A percentile compares a stretch with the other conserved stretches of the same genome.
Evolutionary conservation across 2,329 filamentous ascomycete species (phyloP).

Genomic region (Diaporthe citriasiana): DNA sequence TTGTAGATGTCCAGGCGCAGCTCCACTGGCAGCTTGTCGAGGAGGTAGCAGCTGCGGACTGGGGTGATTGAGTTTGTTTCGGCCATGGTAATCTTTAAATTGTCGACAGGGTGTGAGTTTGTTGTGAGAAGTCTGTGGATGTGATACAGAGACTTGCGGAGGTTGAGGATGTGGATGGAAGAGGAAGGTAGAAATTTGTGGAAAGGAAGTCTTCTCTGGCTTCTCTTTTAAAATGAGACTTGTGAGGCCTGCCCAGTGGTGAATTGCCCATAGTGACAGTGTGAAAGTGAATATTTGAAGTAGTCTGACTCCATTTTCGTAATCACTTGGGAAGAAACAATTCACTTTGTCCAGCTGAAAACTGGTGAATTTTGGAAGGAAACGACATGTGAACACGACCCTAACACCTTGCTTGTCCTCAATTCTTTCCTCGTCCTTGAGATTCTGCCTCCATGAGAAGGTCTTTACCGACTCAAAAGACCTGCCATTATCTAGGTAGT

Average conservation of each 20-base stretch:
- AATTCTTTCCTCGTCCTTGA: too few relatives aligned
- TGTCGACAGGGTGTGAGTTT: too few relatives aligned
- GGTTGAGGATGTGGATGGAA: not conserved
- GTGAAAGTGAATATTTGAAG: not conserved
- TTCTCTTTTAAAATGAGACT: not conserved
- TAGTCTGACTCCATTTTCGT: too few relatives aligned
- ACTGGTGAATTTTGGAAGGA: too few relatives aligned
- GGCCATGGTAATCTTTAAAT: not conserved
- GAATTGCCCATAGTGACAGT: not conserved
- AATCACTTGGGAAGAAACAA: too few relatives aligned
- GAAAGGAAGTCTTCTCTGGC: not conserved
- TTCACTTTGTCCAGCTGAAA: not conserved
- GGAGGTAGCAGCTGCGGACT: not conserved
- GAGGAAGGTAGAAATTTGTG: not conserved
- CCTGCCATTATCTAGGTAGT: too few relatives aligned
- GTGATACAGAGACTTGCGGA: not conserved
- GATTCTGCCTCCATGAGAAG: too few relatives aligned
- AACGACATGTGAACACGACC: too few relatives aligned
- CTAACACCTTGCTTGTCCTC: too few relatives aligned
- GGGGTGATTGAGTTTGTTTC: rapidly evolving
- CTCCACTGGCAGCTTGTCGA: not conserved
- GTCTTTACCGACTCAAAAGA: too few relatives aligned
- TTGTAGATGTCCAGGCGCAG: not conserved
- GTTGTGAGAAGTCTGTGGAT: not conserved
- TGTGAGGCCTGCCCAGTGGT: not conserved